phyloP scores from a whole-genome alignment of 1,139 yeast genomes.

The Debaryomyces sp. region DNA sequence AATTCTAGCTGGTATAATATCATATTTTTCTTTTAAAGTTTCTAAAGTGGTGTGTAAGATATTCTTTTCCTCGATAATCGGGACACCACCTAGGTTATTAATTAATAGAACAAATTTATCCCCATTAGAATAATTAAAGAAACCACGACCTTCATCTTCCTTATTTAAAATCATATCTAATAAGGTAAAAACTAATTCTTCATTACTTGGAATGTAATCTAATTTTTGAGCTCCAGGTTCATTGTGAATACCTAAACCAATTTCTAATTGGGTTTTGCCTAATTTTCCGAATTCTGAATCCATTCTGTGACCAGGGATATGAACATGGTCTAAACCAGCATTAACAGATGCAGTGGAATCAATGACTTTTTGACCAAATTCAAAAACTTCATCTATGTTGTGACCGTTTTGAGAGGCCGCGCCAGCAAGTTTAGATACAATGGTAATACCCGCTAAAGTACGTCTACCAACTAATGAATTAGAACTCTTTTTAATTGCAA shows the following conservation, averaged over 20 bases:
- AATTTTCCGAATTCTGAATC: conserved; percentile 33
- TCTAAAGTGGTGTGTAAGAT: conserved; percentile 22
- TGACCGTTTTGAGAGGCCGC: conserved; percentile 42
- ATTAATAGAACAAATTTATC: conserved; percentile 46
- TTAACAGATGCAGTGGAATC: conserved; percentile 18
- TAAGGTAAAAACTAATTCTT: conserved; percentile 39
- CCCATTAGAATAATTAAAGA: conserved; percentile 36
- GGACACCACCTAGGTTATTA: conserved; percentile 56
- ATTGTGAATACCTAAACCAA: conserved; percentile 58
- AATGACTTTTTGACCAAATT: conserved; percentile 40
- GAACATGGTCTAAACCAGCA: conserved; percentile 56
- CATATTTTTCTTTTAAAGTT: conserved; percentile 33
- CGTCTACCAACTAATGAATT: conserved; percentile 53
- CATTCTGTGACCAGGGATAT: conserved; percentile 48
- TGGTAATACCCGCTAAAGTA: conserved; percentile 50
- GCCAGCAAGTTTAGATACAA: conserved; percentile 49
- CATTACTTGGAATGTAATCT: conserved; percentile 44
- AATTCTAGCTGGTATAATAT: conserved; percentile 42
- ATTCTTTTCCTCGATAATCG: conserved; percentile 45
- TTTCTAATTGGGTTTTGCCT: conserved; percentile 41
- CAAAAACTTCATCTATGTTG: conserved; percentile 34
- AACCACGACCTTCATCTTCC: conserved; percentile 43
- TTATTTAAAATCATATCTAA: conserved; percentile 39
- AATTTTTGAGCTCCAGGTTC: conserved; percentile 52
- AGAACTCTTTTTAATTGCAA: conserved; percentile 46